Base-by-base conservation (phyloP, 2,329 filamentous ascomycete genomes). In the Colletotrichum abscissum region DNA sequence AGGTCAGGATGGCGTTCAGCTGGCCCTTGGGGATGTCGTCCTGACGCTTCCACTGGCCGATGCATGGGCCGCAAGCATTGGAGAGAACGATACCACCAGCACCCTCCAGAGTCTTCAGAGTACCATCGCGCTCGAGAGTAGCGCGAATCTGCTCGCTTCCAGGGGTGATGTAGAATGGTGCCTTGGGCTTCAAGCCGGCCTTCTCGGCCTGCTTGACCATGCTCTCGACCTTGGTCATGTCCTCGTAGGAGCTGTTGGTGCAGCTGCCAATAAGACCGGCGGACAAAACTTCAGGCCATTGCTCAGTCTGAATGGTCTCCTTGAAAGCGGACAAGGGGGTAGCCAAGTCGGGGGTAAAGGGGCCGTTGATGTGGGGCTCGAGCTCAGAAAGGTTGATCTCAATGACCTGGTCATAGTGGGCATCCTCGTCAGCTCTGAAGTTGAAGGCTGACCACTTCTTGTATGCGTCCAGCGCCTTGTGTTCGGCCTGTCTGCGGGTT, bases 161-260 rank as follows among this genome's bases (percentile, higher is more conserved):
- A 1, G 97, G 97, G 0, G 97, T 98, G 80, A 99, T 94, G 85
- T 97, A 98, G 85, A 99, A 98, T 80, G 95, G 93, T 2, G 94
- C 91, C 79, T 93, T 94, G 52, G 97, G 95, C 85, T 95, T 94
- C 73, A 99, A 87, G 19, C 97, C 97, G n/a, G 95, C 97, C 72
- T 92, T 91, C 65, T 92, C 89, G 11, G 97, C 97, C 83, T 98
- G 95, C 83, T 96, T 95, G 72, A 98, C 94, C 69, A 99, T 90
- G 80, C 95, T 92, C 84, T 98, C 96, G 16, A 95, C 94, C 74
- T 96, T 93, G 46, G 95, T 97, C 97, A 99, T 99, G 82, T 99
- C 97, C 84, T 98, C 93, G 83, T 98, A 99, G 2, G 97, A 98
- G 82, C 94, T 97, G 89, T 99, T 99, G 63, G 97, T 99, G 88